Evolutionary conservation across 2,329 filamentous ascomycete genomes (phyloP).

Genomic region (Aphanocladium album): DNA sequence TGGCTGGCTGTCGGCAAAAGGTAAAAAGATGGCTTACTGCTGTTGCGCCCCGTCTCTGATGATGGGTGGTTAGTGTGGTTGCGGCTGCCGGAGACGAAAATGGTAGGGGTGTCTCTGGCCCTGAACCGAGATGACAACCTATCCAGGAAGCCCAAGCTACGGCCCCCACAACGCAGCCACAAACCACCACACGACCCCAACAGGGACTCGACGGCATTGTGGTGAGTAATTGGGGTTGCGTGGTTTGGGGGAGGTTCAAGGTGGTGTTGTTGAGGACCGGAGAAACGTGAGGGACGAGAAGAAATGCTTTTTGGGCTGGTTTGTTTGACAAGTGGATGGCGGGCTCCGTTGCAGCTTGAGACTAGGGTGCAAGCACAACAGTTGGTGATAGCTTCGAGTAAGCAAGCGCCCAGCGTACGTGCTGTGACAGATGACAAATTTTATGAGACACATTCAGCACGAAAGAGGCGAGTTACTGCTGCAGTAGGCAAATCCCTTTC

Average conservation of each 20-base stretch:
- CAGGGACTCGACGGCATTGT: no score
- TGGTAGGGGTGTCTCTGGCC: background rate
- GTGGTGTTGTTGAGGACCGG: no score
- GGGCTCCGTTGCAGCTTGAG: no score
- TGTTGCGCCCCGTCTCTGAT: background rate
- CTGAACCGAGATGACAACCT: background rate
- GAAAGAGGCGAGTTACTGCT: no score
- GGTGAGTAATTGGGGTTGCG: no score
- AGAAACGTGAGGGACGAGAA: no score
- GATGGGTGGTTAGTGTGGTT: background rate
- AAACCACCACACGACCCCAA: no score
- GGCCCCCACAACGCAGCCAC: constrained; percentile 3
- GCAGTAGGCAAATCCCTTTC: no score
- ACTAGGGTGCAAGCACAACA: background rate
- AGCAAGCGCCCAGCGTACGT: background rate
- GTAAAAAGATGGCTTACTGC: background rate
- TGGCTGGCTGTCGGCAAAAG: background rate
- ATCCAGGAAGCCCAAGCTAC: background rate
- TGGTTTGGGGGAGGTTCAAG: no score
- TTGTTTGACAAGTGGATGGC: no score
- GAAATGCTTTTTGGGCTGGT: no score
- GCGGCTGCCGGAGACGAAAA: background rate
- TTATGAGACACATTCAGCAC: background rate
- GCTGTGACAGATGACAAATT: background rate
- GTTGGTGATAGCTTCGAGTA: constrained; percentile 3